Base-by-base conservation (phyloP, 176 grass and related monocot species). In the Elymus sibiricus region DNA sequence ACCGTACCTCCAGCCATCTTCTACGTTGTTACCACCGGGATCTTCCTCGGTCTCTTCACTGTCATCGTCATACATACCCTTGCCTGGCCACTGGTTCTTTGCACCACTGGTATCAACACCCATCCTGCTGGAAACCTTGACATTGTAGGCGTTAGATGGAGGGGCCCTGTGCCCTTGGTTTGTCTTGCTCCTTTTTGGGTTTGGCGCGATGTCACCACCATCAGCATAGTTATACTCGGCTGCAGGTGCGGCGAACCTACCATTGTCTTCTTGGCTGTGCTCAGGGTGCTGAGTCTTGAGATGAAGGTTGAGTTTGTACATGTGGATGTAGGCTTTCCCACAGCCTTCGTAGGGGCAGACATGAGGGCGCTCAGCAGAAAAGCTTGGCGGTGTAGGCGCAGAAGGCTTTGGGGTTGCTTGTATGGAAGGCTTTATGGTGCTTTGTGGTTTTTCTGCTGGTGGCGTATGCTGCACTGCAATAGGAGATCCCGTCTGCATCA, bases 221-320 rank as follows among this genome's bases (percentile, higher is more conserved):
- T 82, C 82, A 56, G 84, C 76, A 69, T 89, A 90, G 68, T 11
- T 73, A 35, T 88, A 88, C 35, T 74, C 80, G 27, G 67, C 69
- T 69, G 80, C 51, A 80, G 61, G 85, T 32, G 66, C 9, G 0
- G 21, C 51, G 10, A 66, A 24, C 75, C 90, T 94, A 38, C 83
- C 79, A 73, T 85, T 87, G 67, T 90, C 82, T 85, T 80, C 86
- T 68, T 82, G 73, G n/a, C 61, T 71, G 7, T 97, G 88, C 29
- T 89, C 85, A 74, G 94, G 94, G 80, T 97, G 94, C 67, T 94
- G 88, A 59, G 83, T 94, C 82, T 87, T 92, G 22, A 97, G 62
- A 84, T 97, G 94, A 26, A 97, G 94, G 68, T 97, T 97, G 78
- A 97, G 87, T 87, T 97, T 97, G 81, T 97, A 97, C 61, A 72